These are phyloP conservation scores for Dalbergia cochinchinensis DNA, from an alignment of 306 rosid species.

Conservation along the genomic window DNA sequence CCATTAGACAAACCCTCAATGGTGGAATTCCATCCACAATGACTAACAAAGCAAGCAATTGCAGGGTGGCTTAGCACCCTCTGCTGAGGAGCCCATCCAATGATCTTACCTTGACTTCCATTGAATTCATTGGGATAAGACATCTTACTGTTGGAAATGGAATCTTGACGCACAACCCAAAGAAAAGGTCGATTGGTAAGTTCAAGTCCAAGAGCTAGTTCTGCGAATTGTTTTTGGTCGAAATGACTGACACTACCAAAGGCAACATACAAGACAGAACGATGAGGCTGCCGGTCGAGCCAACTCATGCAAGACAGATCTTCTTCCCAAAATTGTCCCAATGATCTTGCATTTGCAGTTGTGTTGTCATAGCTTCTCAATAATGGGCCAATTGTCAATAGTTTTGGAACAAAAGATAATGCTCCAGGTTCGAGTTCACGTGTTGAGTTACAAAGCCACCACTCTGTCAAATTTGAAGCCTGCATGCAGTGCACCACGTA, in stretches of 20 bases:
- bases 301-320: conserved; percentile 38
- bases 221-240: conserved; percentile 24
- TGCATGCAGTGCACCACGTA: not conserved
- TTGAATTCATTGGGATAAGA: conserved; percentile 24
- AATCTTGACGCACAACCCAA: conserved; percentile 50
- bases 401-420: not conserved
- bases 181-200: conserved; percentile 29
- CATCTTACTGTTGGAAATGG: not conserved
- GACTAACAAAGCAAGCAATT: conserved; percentile 49
- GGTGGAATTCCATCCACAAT: conserved; percentile 56
- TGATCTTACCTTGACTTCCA: conserved; percentile 11
- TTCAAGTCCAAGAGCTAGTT: conserved; percentile 33
- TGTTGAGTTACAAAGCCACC: conserved; percentile 34
- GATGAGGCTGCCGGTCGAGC: conserved; percentile 37
- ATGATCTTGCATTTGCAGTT: not conserved
- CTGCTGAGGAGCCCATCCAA: conserved; percentile 53
- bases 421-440: conserved; percentile 25
- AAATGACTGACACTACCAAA: conserved; percentile 12
- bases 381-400: conserved; percentile 41
- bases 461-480: not conserved
- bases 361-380: not conserved
- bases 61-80: conserved; percentile 46
- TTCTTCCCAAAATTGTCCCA: conserved; percentile 42
- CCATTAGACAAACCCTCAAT: conserved; percentile 52
- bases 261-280: conserved; percentile 34